Percentiles rank a stretch among this genome's conserved stretches.
Conservation (phyloP, 768 basidiomycete species). For the Suillus occidentalis region DNA sequence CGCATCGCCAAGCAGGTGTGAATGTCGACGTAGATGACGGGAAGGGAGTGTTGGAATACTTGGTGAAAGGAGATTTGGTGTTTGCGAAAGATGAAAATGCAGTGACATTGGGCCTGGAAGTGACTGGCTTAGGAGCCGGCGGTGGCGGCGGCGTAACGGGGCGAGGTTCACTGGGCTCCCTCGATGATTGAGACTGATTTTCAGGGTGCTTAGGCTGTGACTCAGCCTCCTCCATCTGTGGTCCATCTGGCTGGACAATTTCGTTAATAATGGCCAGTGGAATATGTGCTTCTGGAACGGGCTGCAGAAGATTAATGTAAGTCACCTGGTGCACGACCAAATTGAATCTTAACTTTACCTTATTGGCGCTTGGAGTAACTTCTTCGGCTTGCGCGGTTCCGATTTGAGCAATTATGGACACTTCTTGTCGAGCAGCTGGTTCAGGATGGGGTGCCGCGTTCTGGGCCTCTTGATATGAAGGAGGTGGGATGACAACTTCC, state of each 20-base stretch:
- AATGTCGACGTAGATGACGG: conserved; percentile 18
- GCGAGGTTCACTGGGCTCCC: not conserved
- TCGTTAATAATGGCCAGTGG: not conserved
- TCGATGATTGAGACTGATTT: conserved; percentile 6
- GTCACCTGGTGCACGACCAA: conserved; percentile 1
- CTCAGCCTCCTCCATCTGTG: conserved; percentile 12
- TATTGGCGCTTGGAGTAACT: conserved; percentile 9
- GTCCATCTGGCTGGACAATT: conserved; percentile 6
- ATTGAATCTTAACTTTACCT: conserved; percentile 16
- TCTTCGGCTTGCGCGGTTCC: conserved; percentile 4
- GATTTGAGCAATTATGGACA: conserved; percentile 5
- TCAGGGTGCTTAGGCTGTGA: conserved; percentile 12
- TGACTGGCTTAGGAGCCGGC: conserved; percentile 7
- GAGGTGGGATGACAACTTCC: conserved; percentile 33
- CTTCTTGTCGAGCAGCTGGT: conserved; percentile 5
- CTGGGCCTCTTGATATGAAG: conserved; percentile 26
- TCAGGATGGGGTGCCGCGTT: conserved; percentile 5
- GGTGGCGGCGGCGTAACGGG: conserved; percentile 16
- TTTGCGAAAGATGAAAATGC: conserved; percentile 43
- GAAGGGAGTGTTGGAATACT: conserved; percentile 26
- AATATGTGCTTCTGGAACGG: conserved; percentile 10
- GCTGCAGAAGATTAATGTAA: conserved; percentile 7
- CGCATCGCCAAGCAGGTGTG: conserved; percentile 29
- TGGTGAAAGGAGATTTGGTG: conserved; percentile 35
- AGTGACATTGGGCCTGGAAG: conserved; percentile 16